phyloP scores from a whole-genome alignment of 805 yeast species.

The Suhomyces faveliae region DNA sequence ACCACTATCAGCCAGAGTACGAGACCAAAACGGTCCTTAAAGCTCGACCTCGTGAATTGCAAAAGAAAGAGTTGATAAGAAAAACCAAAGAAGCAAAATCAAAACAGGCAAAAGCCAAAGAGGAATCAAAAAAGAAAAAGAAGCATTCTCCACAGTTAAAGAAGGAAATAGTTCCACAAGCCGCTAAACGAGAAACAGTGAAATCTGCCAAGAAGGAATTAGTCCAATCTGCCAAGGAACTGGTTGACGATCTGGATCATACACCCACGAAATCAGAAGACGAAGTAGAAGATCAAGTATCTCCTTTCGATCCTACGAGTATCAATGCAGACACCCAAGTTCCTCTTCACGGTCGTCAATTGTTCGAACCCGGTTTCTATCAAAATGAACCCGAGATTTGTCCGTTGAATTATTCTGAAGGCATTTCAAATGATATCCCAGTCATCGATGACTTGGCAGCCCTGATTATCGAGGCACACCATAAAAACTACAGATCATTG shows the following conservation, averaged over 20 bases:
- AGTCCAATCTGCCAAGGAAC: neutral
- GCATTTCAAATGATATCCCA: constrained; percentile 24
- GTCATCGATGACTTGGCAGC: constrained; percentile 31
- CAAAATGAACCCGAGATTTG: constrained; percentile 10
- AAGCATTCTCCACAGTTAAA: no score
- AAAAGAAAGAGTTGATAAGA: constrained; percentile 4
- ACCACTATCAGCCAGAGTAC: constrained; percentile 26
- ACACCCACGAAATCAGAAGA: constrained; percentile 3
- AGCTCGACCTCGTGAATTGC: constrained; percentile 10
- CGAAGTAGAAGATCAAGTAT: constrained; percentile 26
- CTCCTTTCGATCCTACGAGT: constrained; percentile 41
- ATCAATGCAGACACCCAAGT: constrained; percentile 31
- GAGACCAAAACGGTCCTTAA: constrained; percentile 12
- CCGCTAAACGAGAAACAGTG: no score
- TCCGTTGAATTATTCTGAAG: neutral
- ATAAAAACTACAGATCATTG: constrained; percentile 31
- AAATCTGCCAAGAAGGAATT: constrained; percentile 7
- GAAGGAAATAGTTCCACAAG: no score
- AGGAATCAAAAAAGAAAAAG: no score
- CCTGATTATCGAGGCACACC: constrained; percentile 26
- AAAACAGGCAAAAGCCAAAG: constrained; percentile 2
- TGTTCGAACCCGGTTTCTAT: constrained; percentile 18
- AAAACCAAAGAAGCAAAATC: constrained; percentile 5
- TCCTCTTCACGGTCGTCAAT: constrained; percentile 15
- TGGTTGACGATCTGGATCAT: neutral